Conservation (phyloP, 352 stramenopile genomes). For the Phytophthora citricola region DNA sequence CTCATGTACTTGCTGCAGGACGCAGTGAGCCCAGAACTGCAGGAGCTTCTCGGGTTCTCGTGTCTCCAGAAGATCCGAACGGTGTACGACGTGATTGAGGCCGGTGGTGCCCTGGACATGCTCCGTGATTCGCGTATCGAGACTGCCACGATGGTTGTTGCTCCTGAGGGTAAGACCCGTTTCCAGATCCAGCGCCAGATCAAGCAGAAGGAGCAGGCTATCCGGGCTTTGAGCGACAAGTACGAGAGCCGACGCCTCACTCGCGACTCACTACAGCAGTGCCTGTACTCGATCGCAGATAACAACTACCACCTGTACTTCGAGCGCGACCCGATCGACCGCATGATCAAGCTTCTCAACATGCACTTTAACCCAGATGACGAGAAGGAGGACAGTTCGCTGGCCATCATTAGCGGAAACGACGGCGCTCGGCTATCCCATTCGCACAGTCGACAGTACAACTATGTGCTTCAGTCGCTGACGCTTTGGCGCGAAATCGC, state of each 20-base stretch:
- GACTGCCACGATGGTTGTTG: conserved; percentile 95
- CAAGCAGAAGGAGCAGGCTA: conserved; percentile 92
- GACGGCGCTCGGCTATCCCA: conserved; percentile 95
- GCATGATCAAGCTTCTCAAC: conserved; percentile 92
- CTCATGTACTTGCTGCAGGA: conserved; percentile 96
- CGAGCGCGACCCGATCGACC: conserved; percentile 96
- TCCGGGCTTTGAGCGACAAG: conserved; percentile 85
- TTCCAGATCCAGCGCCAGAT: conserved; percentile 93
- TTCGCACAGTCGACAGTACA: conserved; percentile 94
- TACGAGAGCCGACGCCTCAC: conserved; percentile 61
- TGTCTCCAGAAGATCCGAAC: conserved; percentile 87
- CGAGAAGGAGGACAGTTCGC: conserved; percentile 79
- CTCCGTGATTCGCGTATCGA: conserved; percentile 91
- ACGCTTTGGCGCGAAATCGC: conserved; percentile 96
- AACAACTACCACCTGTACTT: conserved; percentile 98
- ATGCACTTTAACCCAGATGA: conserved; percentile 87
- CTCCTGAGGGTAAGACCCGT: conserved; percentile 90
- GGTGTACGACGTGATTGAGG: conserved; percentile 90
- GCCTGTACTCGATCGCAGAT: conserved; percentile 96
- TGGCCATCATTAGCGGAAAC: conserved; percentile 94
- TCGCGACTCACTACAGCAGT: conserved; percentile 93
- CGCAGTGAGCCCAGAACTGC: conserved; percentile 82
- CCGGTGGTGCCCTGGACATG: conserved; percentile 72
- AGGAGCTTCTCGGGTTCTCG: conserved; percentile 89
- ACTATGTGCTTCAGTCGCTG: conserved; percentile 96